phyloP scores from a whole-genome alignment of 2,329 filamentous ascomycete species.

The Arachnomyces sp. region DNA sequence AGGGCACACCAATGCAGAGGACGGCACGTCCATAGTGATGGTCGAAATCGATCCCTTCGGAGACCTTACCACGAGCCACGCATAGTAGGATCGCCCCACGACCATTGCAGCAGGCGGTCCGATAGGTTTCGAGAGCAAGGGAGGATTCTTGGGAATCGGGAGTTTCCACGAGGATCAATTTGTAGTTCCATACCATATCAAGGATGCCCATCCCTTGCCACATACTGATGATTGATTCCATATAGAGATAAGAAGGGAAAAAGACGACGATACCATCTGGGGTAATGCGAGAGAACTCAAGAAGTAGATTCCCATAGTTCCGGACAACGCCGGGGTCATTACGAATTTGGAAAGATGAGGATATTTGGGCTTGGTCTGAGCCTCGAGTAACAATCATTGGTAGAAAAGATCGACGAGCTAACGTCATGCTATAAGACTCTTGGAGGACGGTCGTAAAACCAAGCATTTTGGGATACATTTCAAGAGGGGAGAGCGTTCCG shows the following conservation, averaged over 20 bases:
- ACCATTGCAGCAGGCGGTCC: constrained; percentile 95
- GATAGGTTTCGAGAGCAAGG: constrained; percentile 88
- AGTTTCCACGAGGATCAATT: constrained; percentile 94
- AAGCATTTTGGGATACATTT: constrained; percentile 99
- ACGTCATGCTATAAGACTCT: constrained; percentile 95
- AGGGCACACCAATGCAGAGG: constrained; percentile 91
- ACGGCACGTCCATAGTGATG: constrained; percentile 97
- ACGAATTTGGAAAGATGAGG: constrained; percentile 87
- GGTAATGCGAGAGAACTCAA: constrained; percentile 91
- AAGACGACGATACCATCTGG: constrained; percentile 98
- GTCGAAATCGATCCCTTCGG: constrained; percentile 97
- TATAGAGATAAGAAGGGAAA: constrained; percentile 97
- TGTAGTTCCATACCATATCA: constrained; percentile 98
- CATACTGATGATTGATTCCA: constrained; percentile 98
- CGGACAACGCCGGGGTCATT: constrained; percentile 95
- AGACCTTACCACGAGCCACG: constrained; percentile 94
- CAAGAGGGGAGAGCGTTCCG: constrained; percentile 89
- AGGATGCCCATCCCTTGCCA: constrained; percentile 99
- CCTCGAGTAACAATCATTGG: constrained; percentile 96
- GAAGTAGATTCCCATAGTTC: constrained; percentile 88
- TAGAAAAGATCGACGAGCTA: constrained; percentile 88
- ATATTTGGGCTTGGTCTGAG: constrained; percentile 87
- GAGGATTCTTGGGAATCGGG: constrained; percentile 96
- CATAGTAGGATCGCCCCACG: constrained; percentile 88
- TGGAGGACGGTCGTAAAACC: constrained; percentile 87